Conservation (phyloP, 805 yeast genomes). For the Scheffersomyces spartinae region DNA sequence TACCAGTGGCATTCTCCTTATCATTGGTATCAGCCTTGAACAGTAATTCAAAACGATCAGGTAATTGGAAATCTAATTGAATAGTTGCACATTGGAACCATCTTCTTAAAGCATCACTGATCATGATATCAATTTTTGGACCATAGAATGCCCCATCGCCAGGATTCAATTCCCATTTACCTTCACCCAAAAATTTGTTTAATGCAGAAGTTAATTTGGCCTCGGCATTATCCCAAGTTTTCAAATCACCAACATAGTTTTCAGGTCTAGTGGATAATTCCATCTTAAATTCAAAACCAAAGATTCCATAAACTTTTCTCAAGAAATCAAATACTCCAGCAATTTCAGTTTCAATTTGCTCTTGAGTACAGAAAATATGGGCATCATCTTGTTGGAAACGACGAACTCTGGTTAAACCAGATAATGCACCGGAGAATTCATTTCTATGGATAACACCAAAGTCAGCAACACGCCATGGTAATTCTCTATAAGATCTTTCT, state of each 20-base stretch:
- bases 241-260: constrained; percentile 86
- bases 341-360: constrained; percentile 82
- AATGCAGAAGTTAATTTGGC: constrained; percentile 70
- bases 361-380: constrained; percentile 90
- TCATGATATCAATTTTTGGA: constrained; percentile 93
- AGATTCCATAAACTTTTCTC: constrained; percentile 74
- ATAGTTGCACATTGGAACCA: constrained; percentile 99
- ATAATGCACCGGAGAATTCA: constrained; percentile 89
- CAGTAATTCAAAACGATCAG: constrained; percentile 83
- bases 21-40: constrained; percentile 58
- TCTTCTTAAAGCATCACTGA: constrained; percentile 87
- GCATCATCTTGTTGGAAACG: constrained; percentile 99
- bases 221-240: constrained; percentile 92
- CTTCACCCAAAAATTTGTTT: constrained; percentile 64
- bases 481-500: constrained; percentile 91
- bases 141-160: constrained; percentile 98
- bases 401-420: constrained; percentile 89
- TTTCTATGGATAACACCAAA: constrained; percentile 96
- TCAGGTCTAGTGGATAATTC: constrained; percentile 97
- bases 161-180: constrained; percentile 86
- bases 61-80: constrained; percentile 97
- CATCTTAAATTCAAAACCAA: constrained; percentile 94
- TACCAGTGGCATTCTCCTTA: constrained; percentile 43
- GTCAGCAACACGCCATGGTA: constrained; percentile 98
- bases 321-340: constrained; percentile 77